A percentile compares a stretch with the other conserved stretches of the same genome.
Conservation (phyloP, 2,329 filamentous ascomycete species). For the Scedosporium boydii region DNA sequence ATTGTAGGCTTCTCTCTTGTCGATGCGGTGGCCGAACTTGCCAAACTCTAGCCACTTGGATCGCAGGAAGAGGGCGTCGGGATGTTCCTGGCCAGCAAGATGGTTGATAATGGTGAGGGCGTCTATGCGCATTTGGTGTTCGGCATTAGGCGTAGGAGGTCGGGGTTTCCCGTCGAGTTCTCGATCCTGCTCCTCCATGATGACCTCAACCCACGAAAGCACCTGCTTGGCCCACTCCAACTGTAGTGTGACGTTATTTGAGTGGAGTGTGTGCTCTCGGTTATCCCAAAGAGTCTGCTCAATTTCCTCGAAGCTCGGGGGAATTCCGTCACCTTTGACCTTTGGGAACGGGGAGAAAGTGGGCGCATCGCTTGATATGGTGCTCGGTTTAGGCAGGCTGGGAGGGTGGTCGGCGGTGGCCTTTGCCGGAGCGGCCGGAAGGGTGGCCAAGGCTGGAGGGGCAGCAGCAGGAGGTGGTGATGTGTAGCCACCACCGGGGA, state of each 20-base stretch:
- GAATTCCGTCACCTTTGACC: constrained; percentile 77
- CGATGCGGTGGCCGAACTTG: constrained; percentile 80
- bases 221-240: constrained; percentile 94
- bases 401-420: constrained; percentile 31
- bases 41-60: constrained; percentile 98
- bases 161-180: constrained; percentile 45
- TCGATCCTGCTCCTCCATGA: constrained; percentile 65
- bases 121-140: constrained; percentile 80
- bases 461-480: background rate
- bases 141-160: constrained; percentile 71
- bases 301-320: constrained; percentile 88
- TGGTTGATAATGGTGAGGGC: constrained; percentile 89
- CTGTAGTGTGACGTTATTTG: constrained; percentile 93
- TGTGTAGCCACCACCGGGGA: background rate
- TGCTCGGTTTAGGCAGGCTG: constrained; percentile 31
- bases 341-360: constrained; percentile 90
- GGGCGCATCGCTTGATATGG: constrained; percentile 43
- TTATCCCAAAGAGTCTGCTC: constrained; percentile 83
- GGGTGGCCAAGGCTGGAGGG: constrained; percentile 14
- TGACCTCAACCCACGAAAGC: constrained; percentile 77
- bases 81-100: constrained; percentile 82
- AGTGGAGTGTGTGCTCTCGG: constrained; percentile 74
- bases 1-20: constrained; percentile 89
- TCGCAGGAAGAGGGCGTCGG: constrained; percentile 86
- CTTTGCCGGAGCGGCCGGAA: constrained; percentile 21